These are phyloP conservation scores for Cercophora sp. DNA, from an alignment of 495 filamentous ascomycete species.

Conservation along the genomic window DNA sequence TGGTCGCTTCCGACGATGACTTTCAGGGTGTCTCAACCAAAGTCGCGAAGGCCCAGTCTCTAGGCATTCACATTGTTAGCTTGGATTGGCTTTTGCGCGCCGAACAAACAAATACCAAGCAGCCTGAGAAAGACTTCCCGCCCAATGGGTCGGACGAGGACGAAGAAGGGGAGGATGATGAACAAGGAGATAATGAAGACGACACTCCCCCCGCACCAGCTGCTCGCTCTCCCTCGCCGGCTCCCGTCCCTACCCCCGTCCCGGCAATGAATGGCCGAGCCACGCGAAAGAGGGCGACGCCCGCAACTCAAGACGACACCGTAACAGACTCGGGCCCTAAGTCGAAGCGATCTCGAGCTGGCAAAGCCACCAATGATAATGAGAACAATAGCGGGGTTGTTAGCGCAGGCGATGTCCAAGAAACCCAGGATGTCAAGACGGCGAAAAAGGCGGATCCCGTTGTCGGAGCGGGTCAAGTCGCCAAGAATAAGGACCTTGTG, in stretches of 20 bases:
- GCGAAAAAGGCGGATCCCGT: conserved; percentile 24
- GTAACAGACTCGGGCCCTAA: not conserved
- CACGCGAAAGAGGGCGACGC: no score
- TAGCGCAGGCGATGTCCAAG: conserved; percentile 30
- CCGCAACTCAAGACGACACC: no score
- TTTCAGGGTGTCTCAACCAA: conserved; percentile 44
- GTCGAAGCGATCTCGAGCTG: not conserved
- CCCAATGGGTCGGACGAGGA: not conserved
- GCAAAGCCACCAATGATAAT: not conserved
- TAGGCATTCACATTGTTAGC: conserved; percentile 53
- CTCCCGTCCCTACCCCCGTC: no score
- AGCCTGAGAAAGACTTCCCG: conserved; percentile 25
- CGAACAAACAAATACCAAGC: conserved; percentile 35
- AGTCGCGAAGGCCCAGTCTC: conserved; percentile 49
- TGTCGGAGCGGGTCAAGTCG: conserved; percentile 39
- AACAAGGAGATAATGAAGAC: not conserved
- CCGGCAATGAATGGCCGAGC: no score
- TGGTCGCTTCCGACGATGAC: conserved; percentile 54
- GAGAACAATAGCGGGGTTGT: conserved; percentile 19
- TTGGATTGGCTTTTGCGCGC: conserved; percentile 61
- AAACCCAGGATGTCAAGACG: conserved; percentile 13
- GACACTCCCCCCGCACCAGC: not conserved
- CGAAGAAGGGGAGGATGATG: not conserved
- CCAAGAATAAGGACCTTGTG: conserved; percentile 39
- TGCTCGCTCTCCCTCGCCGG: not conserved